Base-by-base conservation (phyloP, 2,329 filamentous ascomycete genomes). In the Cercospora janseana region DNA sequence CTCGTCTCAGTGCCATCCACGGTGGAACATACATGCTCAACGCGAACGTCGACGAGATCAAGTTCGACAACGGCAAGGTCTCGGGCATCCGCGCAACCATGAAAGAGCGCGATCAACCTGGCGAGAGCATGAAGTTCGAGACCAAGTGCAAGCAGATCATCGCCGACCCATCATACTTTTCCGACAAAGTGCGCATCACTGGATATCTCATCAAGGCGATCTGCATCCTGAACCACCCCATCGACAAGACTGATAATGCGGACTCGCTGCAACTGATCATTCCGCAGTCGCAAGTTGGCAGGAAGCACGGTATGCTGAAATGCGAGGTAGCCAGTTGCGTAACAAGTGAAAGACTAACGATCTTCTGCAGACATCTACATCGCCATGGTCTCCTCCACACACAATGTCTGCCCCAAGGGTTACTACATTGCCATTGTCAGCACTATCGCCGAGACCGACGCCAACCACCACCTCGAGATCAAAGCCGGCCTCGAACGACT, bases 1-100 rank as follows among this genome's bases (percentile, higher is more conserved):
- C 93, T 57, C 91, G 93, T 71, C 82, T 98, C 47, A 96, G 91
- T 31, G 93, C 93, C 70, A 97, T 98, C 73, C 97, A 98, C 69
- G 93, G 93, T 59, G 93, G 93, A 63, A 98, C 93, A 43, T 98
- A 98, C 76, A 98, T 98, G 91, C 85, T 98, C 66, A 97, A 97
- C 79, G 95, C 93, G 62, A 83, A 84, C 61, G 81, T 98, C 49
- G 87, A 97, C 58, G 93, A 98, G 77, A 76, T 98, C 60, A 72
- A 87, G 55, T 95, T 93, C 69, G 63, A 63, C 21, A 88, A 78
- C 49, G 82, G 80, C 67, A 95, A 94, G 79, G 88, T 92, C n/a
- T 80, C 83, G 12, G 93, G 93, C 50, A 97, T 98, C 77, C 94
- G 94, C 78, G 93, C 93, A 43, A 96, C 93, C 62, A 97, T 97